A percentile compares a stretch with the other conserved stretches of the same genome.
These are phyloP conservation scores for Chernovozyma aurita DNA, from an alignment of 1,139 yeast species.

Conservation along the genomic window DNA sequence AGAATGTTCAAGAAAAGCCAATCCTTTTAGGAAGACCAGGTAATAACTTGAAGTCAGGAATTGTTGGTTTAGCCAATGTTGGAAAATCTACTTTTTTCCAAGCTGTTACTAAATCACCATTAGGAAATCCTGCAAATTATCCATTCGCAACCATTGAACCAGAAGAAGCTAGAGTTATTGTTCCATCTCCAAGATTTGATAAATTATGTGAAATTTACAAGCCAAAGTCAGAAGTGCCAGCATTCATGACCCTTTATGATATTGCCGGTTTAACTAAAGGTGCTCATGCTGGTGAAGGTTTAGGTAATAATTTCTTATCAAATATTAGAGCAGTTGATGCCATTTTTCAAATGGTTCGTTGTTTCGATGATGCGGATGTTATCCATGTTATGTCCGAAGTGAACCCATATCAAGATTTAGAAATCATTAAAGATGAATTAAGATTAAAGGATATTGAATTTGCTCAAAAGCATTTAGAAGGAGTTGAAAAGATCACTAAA, in stretches of 20 bases:
- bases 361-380: slow-evolving; percentile 97
- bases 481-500: slow-evolving; percentile 77
- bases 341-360: slow-evolving; percentile 94
- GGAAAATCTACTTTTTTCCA: slow-evolving; percentile 70
- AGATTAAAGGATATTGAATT: slow-evolving; percentile 96
- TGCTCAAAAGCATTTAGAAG: slow-evolving; percentile 85
- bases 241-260: slow-evolving; percentile 89
- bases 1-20: slow-evolving; percentile 78
- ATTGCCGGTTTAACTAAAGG: slow-evolving; percentile 98
- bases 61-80: slow-evolving; percentile 92
- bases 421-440: slow-evolving; percentile 86
- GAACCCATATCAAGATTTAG: slow-evolving; percentile 92
- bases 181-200: slow-evolving; percentile 90
- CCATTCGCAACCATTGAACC: slow-evolving; percentile 99
- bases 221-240: slow-evolving; percentile 87
- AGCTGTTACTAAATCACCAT: slow-evolving; percentile 82
- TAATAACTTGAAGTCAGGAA: slow-evolving; percentile 92
- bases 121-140: slow-evolving; percentile 97
- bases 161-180: slow-evolving; percentile 96
- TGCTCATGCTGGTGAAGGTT: slow-evolving; percentile 96
- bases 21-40: slow-evolving; percentile 97
- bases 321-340: slow-evolving; percentile 98
- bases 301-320: slow-evolving; percentile 96
- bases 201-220: slow-evolving; percentile 66
- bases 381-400: slow-evolving; percentile 98